Base-by-base conservation (phyloP, 2,329 filamentous ascomycete species). In the Biscogniauxia mediterranea region DNA sequence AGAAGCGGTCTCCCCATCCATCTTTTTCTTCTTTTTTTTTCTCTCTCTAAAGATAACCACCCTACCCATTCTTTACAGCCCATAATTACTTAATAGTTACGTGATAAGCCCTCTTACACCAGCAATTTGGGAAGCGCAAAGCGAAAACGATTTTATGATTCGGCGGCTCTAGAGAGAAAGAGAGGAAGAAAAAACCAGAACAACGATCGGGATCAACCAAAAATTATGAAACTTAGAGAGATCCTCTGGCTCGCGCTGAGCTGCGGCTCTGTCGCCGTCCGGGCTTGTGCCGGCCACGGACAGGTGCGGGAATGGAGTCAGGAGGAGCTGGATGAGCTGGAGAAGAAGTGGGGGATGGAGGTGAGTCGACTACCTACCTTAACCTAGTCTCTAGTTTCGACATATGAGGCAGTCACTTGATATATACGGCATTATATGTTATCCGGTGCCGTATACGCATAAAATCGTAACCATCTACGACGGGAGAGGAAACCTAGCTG, bases 291-390 rank as follows among this genome's bases (percentile, higher is more conserved):
- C 49, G 69, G 71, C 53, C 66, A 75, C 68, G 66, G 68, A 58
- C 66, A 78, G 61, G 74, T 75, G 60, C 77, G 76, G 64, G 75
- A 79, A 56, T 85, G 80, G 77, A 78, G 77, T 20, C 76, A 79
- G 62, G 82, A 84, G 64, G 78, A 82, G 61, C 71, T 83, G 23
- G 79, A 79, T 17, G 82, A 84, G 68, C 73, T 86, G 52, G 79
- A 86, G 69, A 74, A 74, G 55, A 85, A 85, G 79, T 86, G 84
- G 84, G 82, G 83, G 1, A 77, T 76, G 53, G 84, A 86, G 75
- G 84, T 85, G 70, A 69, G 80, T 64, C 28, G 19, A 32, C 32
- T 4, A 32, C 28, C 28, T 32, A 6, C 7, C 28, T 32, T 2
- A 4, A 32, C 11, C 28, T n/a, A n/a, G 38, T 7, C 38, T 42